Evolutionary conservation across 345 rosid genomes (phyloP), one percentile per base, ranked within the genome.

Genomic region (Eucalyptus leucophloia): DNA sequence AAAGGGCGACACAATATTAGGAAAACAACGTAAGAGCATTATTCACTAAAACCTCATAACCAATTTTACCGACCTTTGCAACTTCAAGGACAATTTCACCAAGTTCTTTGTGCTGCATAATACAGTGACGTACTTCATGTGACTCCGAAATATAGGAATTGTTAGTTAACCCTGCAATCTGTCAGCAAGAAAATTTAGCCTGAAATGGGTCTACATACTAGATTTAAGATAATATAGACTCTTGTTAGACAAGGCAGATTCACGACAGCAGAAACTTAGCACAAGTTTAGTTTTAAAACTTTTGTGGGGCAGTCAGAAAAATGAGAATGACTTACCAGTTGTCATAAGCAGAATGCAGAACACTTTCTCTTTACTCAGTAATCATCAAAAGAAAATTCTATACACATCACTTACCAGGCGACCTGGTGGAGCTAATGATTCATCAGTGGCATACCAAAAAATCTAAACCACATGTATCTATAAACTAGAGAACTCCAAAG

Each of bases 131-230:
- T 87, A 98, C 95, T 89, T 96, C 95, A 89, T 97, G 98, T 83
- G 99, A 91, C 91, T 95, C 97, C 89, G 91, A 87, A 93, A 91
- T 92, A 90, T 90, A 92, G 56, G 99, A 98, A 91, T 97, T 97
- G 93, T 98, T 98, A 60, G 99, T 98, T 94, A 98, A 92, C 60
- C 99, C 99, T 91, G 98, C 97, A 94, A 98, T 93, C 99, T 98
- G 94, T 91, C 86, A 88, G 91, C 34, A 87, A 89, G 87, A 91
- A 86, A 86, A 69, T 77, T 77, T 40, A 77, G 47, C 47, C 47
- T 77, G 47, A 23, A 40, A 77, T 40, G 24, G 85, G 30, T 77
- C 85, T 77, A 54, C 67, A 18, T 5, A 37, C 45, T 72, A 37
- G 15, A 72, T 72, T 37, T 72, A 72, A 37, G 82, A 87, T n/a